Evolutionary conservation across 2,329 filamentous ascomycete genomes (phyloP).

Genomic region (Hansfordia pulvinata): DNA sequence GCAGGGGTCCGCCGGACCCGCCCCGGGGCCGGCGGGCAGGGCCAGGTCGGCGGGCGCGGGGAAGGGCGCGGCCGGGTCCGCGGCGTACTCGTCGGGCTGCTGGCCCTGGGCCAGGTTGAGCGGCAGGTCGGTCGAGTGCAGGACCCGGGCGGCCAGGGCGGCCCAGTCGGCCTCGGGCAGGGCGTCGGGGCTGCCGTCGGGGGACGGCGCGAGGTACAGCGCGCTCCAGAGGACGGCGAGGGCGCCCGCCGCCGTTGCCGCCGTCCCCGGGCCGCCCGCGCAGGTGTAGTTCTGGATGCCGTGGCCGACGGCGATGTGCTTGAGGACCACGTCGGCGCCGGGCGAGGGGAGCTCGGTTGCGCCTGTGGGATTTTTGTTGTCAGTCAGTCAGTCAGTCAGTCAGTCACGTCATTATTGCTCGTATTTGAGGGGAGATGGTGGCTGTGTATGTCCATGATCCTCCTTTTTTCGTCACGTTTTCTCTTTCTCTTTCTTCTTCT

Average conservation of each 20-base stretch:
- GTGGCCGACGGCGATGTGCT: constrained; percentile 46
- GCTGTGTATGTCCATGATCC: too few relatives aligned
- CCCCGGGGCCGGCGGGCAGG: constrained; percentile 16
- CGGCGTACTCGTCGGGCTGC: constrained; percentile 25
- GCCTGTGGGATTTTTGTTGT: too few relatives aligned
- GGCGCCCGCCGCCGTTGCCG: constrained; percentile 32
- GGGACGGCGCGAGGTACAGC: constrained; percentile 36
- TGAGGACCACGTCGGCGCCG: too few relatives aligned
- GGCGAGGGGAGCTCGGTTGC: too few relatives aligned
- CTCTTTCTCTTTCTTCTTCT: too few relatives aligned
- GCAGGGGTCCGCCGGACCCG: too few relatives aligned
- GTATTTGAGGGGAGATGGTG: too few relatives aligned
- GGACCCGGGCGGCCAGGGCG: constrained; percentile 22
- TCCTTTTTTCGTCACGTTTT: too few relatives aligned
- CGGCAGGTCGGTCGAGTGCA: constrained; percentile 28
- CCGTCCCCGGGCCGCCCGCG: constrained; percentile 16
- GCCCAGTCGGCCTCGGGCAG: constrained; percentile 23
- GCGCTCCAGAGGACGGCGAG: constrained; percentile 48
- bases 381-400: too few relatives aligned
- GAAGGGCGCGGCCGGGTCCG: constrained; percentile 31
- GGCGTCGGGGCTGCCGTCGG: constrained; percentile 23
- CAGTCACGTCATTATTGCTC: too few relatives aligned
- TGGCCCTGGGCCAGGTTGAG: constrained; percentile 27
- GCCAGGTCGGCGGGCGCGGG: constrained; percentile 23
- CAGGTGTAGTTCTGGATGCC: constrained; percentile 61